Conservation (phyloP, 106 monocot genomes). For the Apostasia shenzhenica region DNA sequence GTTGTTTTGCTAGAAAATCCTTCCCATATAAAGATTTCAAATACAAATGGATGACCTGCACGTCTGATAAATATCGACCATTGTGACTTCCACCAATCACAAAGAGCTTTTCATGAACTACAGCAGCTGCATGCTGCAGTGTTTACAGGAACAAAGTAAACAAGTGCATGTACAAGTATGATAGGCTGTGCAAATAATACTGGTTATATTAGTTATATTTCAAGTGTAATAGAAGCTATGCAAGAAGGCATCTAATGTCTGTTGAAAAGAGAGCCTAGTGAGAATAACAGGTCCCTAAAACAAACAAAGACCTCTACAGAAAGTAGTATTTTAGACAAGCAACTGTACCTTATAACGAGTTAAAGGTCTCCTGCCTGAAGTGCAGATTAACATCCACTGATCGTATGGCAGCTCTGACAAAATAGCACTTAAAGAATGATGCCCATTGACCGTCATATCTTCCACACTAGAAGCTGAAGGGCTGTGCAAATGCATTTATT, state of each 20-base stretch:
- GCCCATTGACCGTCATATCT: conserved; percentile 2
- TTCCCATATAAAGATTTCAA: neutral
- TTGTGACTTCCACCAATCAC: conserved; percentile 83
- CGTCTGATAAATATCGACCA: conserved; percentile 77
- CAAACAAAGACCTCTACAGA: neutral
- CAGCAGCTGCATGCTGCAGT: conserved; percentile 69
- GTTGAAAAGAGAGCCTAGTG: neutral
- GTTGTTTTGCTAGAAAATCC: neutral
- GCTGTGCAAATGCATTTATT: too few species aligned
- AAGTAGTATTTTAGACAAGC: neutral
- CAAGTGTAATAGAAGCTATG: neutral
- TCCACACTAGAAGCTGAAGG: neutral
- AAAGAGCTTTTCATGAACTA: conserved; percentile 64
- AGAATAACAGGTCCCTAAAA: neutral
- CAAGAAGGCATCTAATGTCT: neutral
- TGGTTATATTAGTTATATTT: neutral
- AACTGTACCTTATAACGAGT: conserved; percentile 7
- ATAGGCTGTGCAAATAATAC: neutral
- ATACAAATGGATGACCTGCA: conserved; percentile 42
- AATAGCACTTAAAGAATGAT: neutral
- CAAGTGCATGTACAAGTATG: neutral
- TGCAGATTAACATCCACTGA: neutral
- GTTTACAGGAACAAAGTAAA: conserved; percentile 1
- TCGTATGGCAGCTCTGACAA: conserved; percentile 4
- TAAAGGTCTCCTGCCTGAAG: conserved; percentile 2